Base-by-base conservation (phyloP, 2,329 filamentous ascomycete species). In the Penicillium sp. region DNA sequence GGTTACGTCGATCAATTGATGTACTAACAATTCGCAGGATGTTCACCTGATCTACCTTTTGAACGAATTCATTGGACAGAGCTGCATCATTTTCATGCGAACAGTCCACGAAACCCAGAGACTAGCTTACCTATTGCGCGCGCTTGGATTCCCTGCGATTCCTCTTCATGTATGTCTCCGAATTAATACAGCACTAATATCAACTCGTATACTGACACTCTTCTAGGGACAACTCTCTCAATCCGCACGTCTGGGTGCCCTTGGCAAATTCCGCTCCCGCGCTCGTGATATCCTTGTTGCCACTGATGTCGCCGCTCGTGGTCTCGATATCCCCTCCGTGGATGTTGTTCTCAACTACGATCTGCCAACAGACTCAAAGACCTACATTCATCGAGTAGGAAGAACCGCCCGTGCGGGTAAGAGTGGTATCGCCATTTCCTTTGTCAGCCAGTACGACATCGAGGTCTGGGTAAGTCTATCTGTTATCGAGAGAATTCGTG, bases 61-160 rank as follows among this genome's bases (percentile, higher is more conserved):
- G 61, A 95, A 95, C 72, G 91, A 96, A 66, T 90, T 91, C 67
- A 85, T 86, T 14, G 39, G 39, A 21, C 39, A 95, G 93, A 96
- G 70, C 89, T 88, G 0, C 58, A 96, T 99, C 69, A 84, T 98
- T 63, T 99, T 99, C 78, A 92, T 91, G 0, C 39, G 39, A 44
- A 99, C 95, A 0, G 90, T 98, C 45, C 90, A 91, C 74, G 93
- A 98, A 72, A 90, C 92, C 0, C 91, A 96, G 73, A 85, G 95
- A 9, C 75, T 97, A 31, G 87, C 93, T 24, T 90, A 96, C 68
- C 77, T 99, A 16, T 83, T 97, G 2, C 87, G 93, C 48, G 84
- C 88, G 0, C 85, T 99, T 3, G 93, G 93, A 27, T 95, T 97
- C 70, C 88, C 89, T 41, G 93, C 93, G 4, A 95, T 98, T 58